Evolutionary conservation across 2,329 filamentous ascomycete genomes (phyloP).

Genomic region (Ophiosphaerella herpotricha): DNA sequence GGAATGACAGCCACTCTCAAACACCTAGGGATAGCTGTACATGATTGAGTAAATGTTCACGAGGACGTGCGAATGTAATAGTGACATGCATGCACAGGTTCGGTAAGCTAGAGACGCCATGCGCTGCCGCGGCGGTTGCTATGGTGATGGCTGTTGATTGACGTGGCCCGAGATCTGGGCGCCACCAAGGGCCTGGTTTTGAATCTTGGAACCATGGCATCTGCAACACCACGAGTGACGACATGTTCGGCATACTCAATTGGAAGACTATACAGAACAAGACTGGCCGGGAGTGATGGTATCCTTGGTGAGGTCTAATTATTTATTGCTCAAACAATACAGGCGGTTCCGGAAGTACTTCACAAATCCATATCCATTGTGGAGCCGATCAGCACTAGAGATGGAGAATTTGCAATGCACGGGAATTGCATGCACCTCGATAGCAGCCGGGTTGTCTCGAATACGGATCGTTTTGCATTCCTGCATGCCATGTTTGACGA

Average conservation of each 20-base stretch:
- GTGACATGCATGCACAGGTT: constrained; percentile 31
- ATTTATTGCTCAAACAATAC: too few species aligned
- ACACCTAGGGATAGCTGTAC: constrained; percentile 1
- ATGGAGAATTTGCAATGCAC: too few species aligned
- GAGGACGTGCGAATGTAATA: constrained; percentile 12
- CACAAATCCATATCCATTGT: too few species aligned
- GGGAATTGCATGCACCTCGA: too few species aligned
- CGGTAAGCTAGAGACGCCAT: constrained; percentile 19
- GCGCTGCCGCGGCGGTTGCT: constrained; percentile 28
- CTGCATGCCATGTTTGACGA: constrained; percentile 2
- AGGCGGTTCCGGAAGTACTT: too few species aligned
- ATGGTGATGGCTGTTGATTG: constrained; percentile 32
- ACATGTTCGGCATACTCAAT: not conserved
- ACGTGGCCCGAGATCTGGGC: constrained; percentile 31
- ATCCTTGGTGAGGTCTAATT: too few species aligned
- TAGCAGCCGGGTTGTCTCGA: not conserved
- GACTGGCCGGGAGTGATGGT: too few species aligned
- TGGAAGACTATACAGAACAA: too few species aligned
- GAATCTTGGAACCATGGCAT: constrained; percentile 13
- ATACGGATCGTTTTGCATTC: not conserved
- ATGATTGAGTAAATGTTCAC: constrained; percentile 2
- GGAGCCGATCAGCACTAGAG: too few species aligned
- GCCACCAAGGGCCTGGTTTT: constrained; percentile 11
- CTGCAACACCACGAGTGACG: constrained; percentile 2
- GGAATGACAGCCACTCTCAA: not conserved